Evolutionary conservation across 345 rosid species (phyloP).

Genomic region (Euphorbia pulcherrima): DNA sequence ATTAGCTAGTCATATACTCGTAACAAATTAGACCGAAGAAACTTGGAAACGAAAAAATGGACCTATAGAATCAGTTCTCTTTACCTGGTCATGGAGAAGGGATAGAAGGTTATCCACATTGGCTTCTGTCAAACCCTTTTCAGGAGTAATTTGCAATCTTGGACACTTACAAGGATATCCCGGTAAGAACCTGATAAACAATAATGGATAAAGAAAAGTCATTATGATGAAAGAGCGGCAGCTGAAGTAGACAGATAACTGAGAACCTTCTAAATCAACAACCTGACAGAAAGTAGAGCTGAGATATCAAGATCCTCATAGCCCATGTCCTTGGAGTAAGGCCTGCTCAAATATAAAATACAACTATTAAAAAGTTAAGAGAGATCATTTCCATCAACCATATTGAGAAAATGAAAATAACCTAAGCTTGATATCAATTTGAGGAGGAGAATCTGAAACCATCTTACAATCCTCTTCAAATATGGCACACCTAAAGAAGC

Average conservation of each 20-base stretch:
- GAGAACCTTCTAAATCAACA: slow-evolving; percentile 11
- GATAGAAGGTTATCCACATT: slow-evolving; percentile 73
- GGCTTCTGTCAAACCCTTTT: slow-evolving; percentile 62
- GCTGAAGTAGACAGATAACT: slow-evolving; percentile 8
- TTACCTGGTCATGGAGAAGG: slow-evolving; percentile 83
- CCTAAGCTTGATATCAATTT: slow-evolving; percentile 76
- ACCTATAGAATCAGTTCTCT: slow-evolving; percentile 14
- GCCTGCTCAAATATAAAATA: slow-evolving; percentile 51
- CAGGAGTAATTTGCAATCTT: slow-evolving; percentile 73
- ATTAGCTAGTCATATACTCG: background rate
- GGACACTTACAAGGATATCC: slow-evolving; percentile 97
- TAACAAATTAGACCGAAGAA: background rate
- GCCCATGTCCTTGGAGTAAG: slow-evolving; percentile 89
- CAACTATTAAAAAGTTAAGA: slow-evolving; percentile 14
- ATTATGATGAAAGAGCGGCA: background rate
- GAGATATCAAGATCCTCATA: slow-evolving; percentile 77
- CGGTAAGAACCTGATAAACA: slow-evolving; percentile 68
- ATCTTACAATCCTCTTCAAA: slow-evolving; percentile 87
- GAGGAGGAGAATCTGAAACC: slow-evolving; percentile 54
- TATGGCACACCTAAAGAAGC: slow-evolving; percentile 58
- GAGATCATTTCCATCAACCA: slow-evolving; percentile 12
- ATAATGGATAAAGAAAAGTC: background rate
- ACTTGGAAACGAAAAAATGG: slow-evolving; percentile 4
- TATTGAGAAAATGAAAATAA: slow-evolving; percentile 26
- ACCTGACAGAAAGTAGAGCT: slow-evolving; percentile 78